Evolutionary conservation across 257 asterid species (phyloP).

Genomic region (Nicotiana attenuata): DNA sequence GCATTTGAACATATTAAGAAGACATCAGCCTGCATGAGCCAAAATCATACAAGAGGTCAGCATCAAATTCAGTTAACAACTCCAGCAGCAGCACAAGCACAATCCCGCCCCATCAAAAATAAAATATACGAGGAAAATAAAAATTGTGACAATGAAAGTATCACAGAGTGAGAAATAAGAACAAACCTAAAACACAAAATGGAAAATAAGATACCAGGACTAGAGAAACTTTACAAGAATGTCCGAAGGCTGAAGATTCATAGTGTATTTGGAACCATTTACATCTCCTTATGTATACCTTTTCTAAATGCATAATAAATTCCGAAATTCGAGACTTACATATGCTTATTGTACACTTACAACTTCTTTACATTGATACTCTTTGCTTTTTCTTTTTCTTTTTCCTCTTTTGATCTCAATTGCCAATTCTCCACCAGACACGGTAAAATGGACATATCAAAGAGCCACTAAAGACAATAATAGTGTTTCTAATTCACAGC

Average conservation of each 20-base stretch:
- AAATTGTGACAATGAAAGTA: not conserved
- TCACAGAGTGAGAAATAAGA: not conserved
- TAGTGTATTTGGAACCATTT: not conserved
- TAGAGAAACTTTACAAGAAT: not conserved
- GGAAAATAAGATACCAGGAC: not conserved
- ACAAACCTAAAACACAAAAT: not conserved
- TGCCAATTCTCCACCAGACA: not conserved
- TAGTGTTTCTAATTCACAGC: too few relatives aligned
- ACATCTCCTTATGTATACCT: not conserved
- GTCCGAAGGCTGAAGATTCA: not conserved
- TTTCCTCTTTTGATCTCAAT: not conserved
- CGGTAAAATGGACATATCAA: too few relatives aligned
- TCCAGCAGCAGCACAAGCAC: not conserved
- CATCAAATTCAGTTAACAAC: not conserved
- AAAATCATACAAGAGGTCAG: not conserved
- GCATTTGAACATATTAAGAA: constrained; percentile 82
- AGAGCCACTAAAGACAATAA: too few relatives aligned
- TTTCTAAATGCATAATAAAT: not conserved
- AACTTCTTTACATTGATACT: not conserved
- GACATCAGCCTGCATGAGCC: constrained; percentile 70
- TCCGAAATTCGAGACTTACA: not conserved
- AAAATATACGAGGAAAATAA: not conserved
- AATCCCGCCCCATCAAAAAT: not conserved
- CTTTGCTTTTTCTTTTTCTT: not conserved
- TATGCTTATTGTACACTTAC: not conserved